phyloP scores from a whole-genome alignment of 2,329 filamentous ascomycete species.

The Botrytis medusae region DNA sequence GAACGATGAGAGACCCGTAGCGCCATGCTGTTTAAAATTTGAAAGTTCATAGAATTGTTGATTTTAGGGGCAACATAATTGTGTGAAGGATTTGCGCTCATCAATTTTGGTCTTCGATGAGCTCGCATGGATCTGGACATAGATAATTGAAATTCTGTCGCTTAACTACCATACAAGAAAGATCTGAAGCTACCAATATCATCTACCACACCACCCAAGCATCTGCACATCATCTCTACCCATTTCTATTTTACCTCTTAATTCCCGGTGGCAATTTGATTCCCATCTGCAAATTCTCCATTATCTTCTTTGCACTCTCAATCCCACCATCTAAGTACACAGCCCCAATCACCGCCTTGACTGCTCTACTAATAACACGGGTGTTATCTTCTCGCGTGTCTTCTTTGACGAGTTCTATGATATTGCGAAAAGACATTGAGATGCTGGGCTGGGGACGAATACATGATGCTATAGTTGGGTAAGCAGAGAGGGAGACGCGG shows the following conservation, averaged over 20 bases:
- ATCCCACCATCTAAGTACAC: constrained; percentile 33
- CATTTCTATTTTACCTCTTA: background rate
- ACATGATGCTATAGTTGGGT: constrained; percentile 3
- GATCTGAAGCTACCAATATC: background rate
- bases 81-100: background rate
- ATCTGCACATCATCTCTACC: background rate
- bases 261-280: constrained; percentile 4
- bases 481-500: background rate
- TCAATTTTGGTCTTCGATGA: background rate
- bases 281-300: constrained; percentile 24
- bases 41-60: background rate
- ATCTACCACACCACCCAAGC: background rate
- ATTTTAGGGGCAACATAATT: background rate
- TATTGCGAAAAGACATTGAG: background rate
- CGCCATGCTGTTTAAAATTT: background rate
- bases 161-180: background rate
- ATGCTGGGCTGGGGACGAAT: background rate
- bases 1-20: background rate
- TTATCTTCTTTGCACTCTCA: constrained; percentile 25
- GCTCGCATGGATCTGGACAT: background rate
- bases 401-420: constrained; percentile 23
- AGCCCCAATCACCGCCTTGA: constrained; percentile 33
- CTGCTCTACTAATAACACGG: constrained; percentile 25
- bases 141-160: background rate
- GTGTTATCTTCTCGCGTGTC: constrained; percentile 27